Evolutionary conservation across 2,329 filamentous ascomycete species (phyloP).

Genomic region (Conoideocrella luteorostrata): DNA sequence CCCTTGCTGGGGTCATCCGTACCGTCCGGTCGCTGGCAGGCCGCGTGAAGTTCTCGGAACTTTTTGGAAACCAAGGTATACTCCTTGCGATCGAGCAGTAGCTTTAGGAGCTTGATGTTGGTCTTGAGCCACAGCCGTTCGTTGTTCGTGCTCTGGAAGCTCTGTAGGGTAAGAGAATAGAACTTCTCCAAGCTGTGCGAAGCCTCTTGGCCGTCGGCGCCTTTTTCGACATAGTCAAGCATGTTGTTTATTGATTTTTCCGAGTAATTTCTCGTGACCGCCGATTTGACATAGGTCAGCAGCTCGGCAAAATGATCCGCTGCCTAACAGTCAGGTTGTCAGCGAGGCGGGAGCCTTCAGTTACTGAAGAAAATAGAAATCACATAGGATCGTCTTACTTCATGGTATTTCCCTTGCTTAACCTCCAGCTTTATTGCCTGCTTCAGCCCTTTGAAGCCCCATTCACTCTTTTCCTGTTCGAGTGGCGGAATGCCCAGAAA

Average conservation of each 20-base stretch:
- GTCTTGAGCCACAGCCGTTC: conserved; percentile 97
- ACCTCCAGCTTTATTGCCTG: conserved; percentile 98
- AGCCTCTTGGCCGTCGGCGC: conserved; percentile 60
- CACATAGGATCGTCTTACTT: conserved; percentile 43
- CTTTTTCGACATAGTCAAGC: conserved; percentile 95
- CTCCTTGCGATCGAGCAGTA: conserved; percentile 87
- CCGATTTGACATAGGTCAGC: conserved; percentile 93
- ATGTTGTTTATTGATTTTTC: conserved; percentile 99
- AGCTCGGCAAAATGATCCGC: conserved; percentile 90
- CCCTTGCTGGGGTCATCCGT: conserved; percentile 90
- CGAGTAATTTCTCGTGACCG: conserved; percentile 95
- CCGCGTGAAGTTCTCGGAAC: conserved; percentile 78
- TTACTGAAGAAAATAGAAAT: too few species aligned
- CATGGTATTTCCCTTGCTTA: conserved; percentile 78
- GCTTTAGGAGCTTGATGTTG: conserved; percentile 89
- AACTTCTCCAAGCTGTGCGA: conserved; percentile 86
- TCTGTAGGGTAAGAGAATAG: conserved; percentile 87
- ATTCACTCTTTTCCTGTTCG: conserved; percentile 90
- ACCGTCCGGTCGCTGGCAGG: conserved; percentile 83
- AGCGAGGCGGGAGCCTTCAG: conserved; percentile 9
- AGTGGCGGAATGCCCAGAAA: conserved; percentile 82
- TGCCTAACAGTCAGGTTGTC: conserved; percentile 53
- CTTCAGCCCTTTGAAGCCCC: conserved; percentile 97
- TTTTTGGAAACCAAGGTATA: conserved; percentile 76
- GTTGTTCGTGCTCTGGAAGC: conserved; percentile 96